Percentiles rank a stretch among this genome's conserved stretches.
These are phyloP conservation scores for Sphagnum tenellum DNA, from an alignment of 225 moss, liverwort and hornwort species.

Conservation along the genomic window DNA sequence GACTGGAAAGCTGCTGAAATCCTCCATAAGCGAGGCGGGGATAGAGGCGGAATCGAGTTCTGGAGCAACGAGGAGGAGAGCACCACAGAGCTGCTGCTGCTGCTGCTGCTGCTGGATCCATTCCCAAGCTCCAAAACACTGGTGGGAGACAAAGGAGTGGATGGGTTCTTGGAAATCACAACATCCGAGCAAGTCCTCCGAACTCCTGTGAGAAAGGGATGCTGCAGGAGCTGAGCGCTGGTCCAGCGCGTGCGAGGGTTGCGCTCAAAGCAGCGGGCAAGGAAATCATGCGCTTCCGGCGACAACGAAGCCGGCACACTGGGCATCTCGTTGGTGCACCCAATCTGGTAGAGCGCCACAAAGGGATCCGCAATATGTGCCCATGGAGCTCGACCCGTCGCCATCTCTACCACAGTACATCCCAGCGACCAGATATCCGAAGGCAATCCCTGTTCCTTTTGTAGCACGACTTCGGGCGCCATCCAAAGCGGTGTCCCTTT, in stretches of 20 bases:
- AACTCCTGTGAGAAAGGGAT: conserved; percentile 10
- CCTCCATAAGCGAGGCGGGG: no score
- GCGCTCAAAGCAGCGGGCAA: conserved; percentile 16
- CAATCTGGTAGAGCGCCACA: conserved; percentile 1
- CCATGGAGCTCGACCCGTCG: no score
- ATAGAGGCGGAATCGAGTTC: no score
- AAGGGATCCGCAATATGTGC: no score
- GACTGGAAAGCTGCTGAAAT: no score
- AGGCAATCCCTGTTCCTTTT: conserved; percentile 25
- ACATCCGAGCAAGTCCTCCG: no score
- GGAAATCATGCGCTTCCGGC: conserved; percentile 14
- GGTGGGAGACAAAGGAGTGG: no score
- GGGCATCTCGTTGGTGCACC: conserved; percentile 22
- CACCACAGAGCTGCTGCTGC: no score
- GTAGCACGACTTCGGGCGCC: conserved; percentile 31
- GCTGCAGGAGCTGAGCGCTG: conserved; percentile 13
- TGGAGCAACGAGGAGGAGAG: no score
- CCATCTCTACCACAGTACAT: background rate
- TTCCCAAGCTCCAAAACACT: no score
- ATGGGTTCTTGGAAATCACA: no score
- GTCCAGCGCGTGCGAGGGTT: conserved; percentile 19
- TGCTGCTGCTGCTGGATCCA: no score
- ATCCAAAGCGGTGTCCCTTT: conserved; percentile 17
- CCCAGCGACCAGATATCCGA: conserved; percentile 18
- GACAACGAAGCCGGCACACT: conserved; percentile 13